Base-by-base conservation (phyloP, 192 early-diverging fungal species). In the Rhizoclosmatium globosum region DNA sequence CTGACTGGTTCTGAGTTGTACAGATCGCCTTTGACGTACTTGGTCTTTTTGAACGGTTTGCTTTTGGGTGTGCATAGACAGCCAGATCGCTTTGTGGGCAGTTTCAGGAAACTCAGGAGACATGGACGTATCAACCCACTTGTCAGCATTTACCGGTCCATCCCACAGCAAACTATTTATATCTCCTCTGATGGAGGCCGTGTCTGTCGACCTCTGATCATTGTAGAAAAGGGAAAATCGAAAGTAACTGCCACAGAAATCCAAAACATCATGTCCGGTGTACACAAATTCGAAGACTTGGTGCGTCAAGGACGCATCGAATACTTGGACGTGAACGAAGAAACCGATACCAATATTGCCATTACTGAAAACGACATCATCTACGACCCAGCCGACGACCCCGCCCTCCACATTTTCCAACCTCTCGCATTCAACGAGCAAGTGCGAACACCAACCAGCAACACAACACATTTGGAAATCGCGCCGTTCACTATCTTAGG, bases 291-390 rank as follows among this genome's bases (percentile, higher is more conserved):
- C 85, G 95, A 97, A 47, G 96, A 99, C 84, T 94, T 99, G 71
- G 89, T 99, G 73, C 86, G 85, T 2, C 87, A 93, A 69, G 97
- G 97, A 41, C 84, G 97, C 77, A 92, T 99, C 58, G 97, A 98
- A 85, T 99, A 96, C 79, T 85, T 99, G 53, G 97, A 99, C 84
- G 94, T 96, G 53, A 98, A 99, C 83, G 97, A 99, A 86, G 96
- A 97, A 83, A 96, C 94, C 78, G 97, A 99, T 86, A 91, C 92
- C n/a, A 91, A 94, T 80, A 96, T 98, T 87, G 95, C 96, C 4
- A 87, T 95, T 15, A 96, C 95, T 66, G 96, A 97, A 74, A 81
- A 84, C 3, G 94, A 98, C 70, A 92, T 99, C 75, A 87, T 89
- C 64, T 90, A 89, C 65, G 62, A 74, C 31, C 78, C 69, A 4